phyloP scores from a whole-genome alignment of 2,329 filamentous ascomycete genomes.

The Tolypocladium ovalisporum region DNA sequence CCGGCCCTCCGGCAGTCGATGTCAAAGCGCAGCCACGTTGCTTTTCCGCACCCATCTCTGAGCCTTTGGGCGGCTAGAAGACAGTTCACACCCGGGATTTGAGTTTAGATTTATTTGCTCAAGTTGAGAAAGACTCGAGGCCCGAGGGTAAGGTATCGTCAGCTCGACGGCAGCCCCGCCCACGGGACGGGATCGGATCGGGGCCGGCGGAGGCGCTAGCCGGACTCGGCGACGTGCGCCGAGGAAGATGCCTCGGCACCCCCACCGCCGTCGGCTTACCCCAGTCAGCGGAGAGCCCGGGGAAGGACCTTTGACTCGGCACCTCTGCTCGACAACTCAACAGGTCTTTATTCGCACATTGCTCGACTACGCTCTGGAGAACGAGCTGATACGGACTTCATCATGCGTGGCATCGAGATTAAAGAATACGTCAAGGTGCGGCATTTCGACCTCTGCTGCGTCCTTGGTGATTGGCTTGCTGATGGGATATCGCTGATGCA shows the following conservation, averaged over 20 bases:
- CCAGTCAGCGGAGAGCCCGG: not conserved
- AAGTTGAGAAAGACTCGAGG: not conserved
- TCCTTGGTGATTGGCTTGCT: not conserved
- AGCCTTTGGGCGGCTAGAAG: not conserved
- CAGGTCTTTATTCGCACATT: not conserved
- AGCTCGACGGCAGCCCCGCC: not conserved
- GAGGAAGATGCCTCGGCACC: not conserved
- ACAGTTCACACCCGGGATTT: not conserved
- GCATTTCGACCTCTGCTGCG: not conserved
- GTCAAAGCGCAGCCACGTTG: not conserved
- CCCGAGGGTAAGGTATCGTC: not conserved
- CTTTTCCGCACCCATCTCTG: not conserved
- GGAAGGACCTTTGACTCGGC: not conserved
- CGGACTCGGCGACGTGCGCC: not conserved
- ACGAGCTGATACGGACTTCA: not conserved
- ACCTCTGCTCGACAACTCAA: not conserved
- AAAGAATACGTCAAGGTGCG: conserved; percentile 62
- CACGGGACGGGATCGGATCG: not conserved
- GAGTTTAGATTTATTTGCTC: not conserved
- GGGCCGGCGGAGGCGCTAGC: not conserved
- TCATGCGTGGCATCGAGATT: conserved; percentile 32
- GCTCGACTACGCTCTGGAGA: not conserved
- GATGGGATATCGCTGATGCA: not conserved
- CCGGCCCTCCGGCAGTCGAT: too few relatives aligned
- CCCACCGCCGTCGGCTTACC: not conserved